A percentile compares a stretch with the other conserved stretches of the same genome.
These are phyloP conservation scores for Penicillium sp. DNA, from an alignment of 2,329 filamentous ascomycete genomes.

Conservation along the genomic window DNA sequence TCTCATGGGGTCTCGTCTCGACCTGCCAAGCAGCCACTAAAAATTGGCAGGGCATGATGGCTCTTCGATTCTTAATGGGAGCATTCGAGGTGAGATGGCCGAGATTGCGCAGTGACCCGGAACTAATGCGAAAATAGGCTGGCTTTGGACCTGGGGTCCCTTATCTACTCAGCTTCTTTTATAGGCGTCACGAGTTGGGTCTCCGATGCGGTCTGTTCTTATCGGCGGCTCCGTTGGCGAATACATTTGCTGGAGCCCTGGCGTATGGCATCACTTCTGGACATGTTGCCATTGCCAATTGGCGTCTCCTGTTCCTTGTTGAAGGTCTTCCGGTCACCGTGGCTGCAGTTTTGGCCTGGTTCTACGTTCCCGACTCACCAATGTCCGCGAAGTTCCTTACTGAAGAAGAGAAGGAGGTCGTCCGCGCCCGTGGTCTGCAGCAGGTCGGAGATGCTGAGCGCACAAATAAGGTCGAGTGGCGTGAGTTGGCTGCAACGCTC, in stretches of 20 bases:
- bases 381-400: constrained; percentile 52
- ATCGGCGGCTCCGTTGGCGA: constrained; percentile 62
- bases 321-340: constrained; percentile 59
- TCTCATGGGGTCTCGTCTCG: constrained; percentile 45
- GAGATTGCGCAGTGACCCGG: no score
- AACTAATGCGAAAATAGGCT: no score
- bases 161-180: constrained; percentile 55
- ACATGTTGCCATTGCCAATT: constrained; percentile 53
- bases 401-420: constrained; percentile 55
- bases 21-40: constrained; percentile 44
- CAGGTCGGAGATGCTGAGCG: constrained; percentile 48
- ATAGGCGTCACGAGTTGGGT: constrained; percentile 53
- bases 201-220: constrained; percentile 54
- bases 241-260: constrained; percentile 67
- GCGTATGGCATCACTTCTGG: constrained; percentile 62
- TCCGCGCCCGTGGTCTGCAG: constrained; percentile 49
- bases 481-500: constrained; percentile 45
- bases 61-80: constrained; percentile 47
- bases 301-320: constrained; percentile 61
- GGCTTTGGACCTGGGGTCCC: constrained; percentile 46
- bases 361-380: constrained; percentile 51
- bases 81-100: constrained; percentile 45
- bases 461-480: constrained; percentile 42
- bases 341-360: constrained; percentile 52
- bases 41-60: constrained; percentile 47